phyloP scores from a whole-genome alignment of 441 rosid species.

The Pelargonium citronellum region DNA sequence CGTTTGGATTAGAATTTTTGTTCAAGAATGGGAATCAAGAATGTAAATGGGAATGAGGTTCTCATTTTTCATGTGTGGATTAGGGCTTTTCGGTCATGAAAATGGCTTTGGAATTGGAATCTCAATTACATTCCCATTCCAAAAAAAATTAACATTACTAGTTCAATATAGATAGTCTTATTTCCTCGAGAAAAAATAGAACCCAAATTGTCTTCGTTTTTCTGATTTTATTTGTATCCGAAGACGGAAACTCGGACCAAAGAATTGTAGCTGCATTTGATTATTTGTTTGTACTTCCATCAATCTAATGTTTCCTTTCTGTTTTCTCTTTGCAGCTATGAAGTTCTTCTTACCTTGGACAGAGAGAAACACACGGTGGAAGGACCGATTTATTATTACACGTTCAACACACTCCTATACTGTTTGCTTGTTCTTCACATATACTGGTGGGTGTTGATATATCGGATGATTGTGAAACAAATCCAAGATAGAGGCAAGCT shows the following conservation, averaged over 20 bases:
- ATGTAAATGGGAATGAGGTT: no score
- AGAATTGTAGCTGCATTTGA: no score
- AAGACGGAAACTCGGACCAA: no score
- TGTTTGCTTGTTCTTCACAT: conserved; percentile 46
- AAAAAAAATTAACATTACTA: no score
- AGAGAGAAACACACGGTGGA: conserved; percentile 42
- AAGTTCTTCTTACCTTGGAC: conserved; percentile 41
- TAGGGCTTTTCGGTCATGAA: no score
- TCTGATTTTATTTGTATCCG: no score
- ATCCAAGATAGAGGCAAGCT: conserved; percentile 45
- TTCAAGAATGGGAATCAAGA: no score
- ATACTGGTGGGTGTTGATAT: conserved; percentile 60
- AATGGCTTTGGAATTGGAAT: no score
- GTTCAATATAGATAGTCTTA: no score
- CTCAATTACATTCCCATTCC: no score
- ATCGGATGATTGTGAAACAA: conserved; percentile 47
- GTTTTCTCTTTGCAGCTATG: conserved; percentile 36
- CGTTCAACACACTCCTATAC: conserved; percentile 49
- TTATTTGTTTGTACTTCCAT: neutral
- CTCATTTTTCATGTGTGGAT: no score
- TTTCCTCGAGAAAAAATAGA: neutral
- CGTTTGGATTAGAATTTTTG: no score
- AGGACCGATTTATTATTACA: conserved; percentile 46
- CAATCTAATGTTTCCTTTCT: neutral
- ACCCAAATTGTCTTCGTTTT: neutral